These are phyloP conservation scores for Suillus occidentalis DNA, from an alignment of 768 basidiomycete species.

Conservation along the genomic window DNA sequence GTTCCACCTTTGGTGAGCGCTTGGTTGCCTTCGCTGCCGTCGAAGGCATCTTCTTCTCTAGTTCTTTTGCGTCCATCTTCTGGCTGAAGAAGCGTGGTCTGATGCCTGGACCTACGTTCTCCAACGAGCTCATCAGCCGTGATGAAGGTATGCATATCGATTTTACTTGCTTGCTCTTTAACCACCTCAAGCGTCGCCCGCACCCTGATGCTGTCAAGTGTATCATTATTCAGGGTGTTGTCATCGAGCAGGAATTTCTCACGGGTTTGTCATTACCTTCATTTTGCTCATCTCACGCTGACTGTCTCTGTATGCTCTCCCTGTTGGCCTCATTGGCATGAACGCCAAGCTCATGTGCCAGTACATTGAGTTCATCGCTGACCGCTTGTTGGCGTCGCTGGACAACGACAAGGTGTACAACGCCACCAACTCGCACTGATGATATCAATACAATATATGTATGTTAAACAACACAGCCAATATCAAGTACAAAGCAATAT, in stretches of 20 bases:
- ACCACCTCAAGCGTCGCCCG: constrained; percentile 75
- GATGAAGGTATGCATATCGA: constrained; percentile 98
- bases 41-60: constrained; percentile 96
- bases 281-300: not conserved
- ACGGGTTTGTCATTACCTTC: constrained; percentile 47
- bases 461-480: too few relatives aligned
- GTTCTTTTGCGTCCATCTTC: constrained; percentile 91
- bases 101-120: constrained; percentile 97
- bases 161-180: constrained; percentile 89
- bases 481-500: too few relatives aligned
- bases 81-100: constrained; percentile 97
- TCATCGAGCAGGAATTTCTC: constrained; percentile 84
- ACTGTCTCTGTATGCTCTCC: constrained; percentile 60
- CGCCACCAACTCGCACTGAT: constrained; percentile 49
- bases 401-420: constrained; percentile 82
- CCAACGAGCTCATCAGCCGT: constrained; percentile 93
- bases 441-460: too few relatives aligned
- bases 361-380: constrained; percentile 91
- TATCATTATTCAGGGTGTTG: constrained; percentile 82
- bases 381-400: constrained; percentile 80
- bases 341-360: constrained; percentile 87
- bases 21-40: constrained; percentile 94
- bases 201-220: constrained; percentile 71
- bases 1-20: constrained; percentile 83
- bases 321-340: constrained; percentile 88